These are phyloP conservation scores for Geotrichum klebahnii DNA, from an alignment of 1,139 yeast genomes.

Conservation along the genomic window DNA sequence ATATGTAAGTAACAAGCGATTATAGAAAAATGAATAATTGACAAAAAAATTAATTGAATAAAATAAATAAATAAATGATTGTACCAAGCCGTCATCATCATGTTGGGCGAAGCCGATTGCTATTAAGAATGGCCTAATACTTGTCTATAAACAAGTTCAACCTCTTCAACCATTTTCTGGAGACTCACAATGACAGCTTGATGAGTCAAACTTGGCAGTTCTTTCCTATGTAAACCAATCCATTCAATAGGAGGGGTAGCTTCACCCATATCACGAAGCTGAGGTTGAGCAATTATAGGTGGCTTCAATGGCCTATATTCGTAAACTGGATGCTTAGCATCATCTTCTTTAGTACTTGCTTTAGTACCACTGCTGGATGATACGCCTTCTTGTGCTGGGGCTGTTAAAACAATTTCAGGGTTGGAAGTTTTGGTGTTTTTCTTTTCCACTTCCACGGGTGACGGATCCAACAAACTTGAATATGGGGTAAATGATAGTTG, in stretches of 20 bases:
- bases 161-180: conserved; percentile 66
- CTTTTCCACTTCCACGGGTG: too few relatives aligned
- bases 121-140: conserved; percentile 29
- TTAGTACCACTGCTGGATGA: neutral
- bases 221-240: conserved; percentile 88
- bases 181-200: conserved; percentile 68
- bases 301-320: conserved; percentile 62
- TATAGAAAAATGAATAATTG: too few relatives aligned
- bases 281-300: conserved; percentile 85
- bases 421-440: too few relatives aligned
- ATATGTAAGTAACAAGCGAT: too few relatives aligned
- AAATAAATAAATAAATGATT: neutral
- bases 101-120: neutral
- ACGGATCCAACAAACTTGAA: too few relatives aligned
- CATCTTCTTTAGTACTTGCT: neutral
- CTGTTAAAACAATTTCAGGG: neutral
- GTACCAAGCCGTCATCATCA: neutral
- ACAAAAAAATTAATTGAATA: neutral
- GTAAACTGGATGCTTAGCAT: conserved; percentile 41
- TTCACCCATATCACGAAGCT: conserved; percentile 82
- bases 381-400: neutral
- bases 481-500: too few relatives aligned
- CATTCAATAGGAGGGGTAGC: conserved; percentile 98
- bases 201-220: conserved; percentile 82
- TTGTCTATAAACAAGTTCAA: conserved; percentile 37